Evolutionary conservation across 75 land plant species (phyloP), one percentile per base, ranked within the genome.

Genomic region (Cunninghamia lanceolata): DNA sequence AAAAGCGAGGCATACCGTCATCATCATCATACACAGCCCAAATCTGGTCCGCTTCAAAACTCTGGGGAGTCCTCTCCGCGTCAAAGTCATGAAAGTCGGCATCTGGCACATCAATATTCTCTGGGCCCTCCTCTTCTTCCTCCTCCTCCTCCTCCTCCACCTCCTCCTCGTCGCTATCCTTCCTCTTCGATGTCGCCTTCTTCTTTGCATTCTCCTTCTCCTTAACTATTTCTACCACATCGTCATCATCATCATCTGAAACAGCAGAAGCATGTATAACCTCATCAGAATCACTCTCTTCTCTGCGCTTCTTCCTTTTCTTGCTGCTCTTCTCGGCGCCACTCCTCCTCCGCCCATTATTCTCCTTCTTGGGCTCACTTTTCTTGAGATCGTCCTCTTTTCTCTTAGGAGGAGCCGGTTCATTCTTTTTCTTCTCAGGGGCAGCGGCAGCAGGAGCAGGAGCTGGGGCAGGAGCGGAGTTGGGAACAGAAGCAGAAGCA

Each of bases 21-120:
- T 79, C 56, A 21, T 89, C 91, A 71, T 90, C 88, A 78, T 87
- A 91, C 28, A 88, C 25, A 16, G 92, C 92, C 92, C 92, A 91
- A n/a, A 91, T 87, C 82, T 91, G 92, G 4, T 87, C 89, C 25
- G 30, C 74, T 38, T 81, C 30, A 54, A 89, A 85, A 71, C 46
- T 32, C 14, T 83, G 73, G 30, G 39, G 77, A 70, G 86, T 36
- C 45, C 89, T 86, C 10, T 87, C 92, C 2, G 66, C 35, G 86
- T 89, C 89, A 87, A 91, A 91, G n/a, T 87, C 59, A 54, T 87
- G 45, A 71, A 91, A 87, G 43, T 89, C 92, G 28, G 88, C 25
- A 70, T 89, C 92, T 4, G 87, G 90, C 4, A 89, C 88, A 85
- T 73, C 35, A 43, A 85, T 73, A 25, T 25, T 79, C 19, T 56